Base-by-base conservation (phyloP, 2,329 filamentous ascomycete species). In the Hortaea sp. region DNA sequence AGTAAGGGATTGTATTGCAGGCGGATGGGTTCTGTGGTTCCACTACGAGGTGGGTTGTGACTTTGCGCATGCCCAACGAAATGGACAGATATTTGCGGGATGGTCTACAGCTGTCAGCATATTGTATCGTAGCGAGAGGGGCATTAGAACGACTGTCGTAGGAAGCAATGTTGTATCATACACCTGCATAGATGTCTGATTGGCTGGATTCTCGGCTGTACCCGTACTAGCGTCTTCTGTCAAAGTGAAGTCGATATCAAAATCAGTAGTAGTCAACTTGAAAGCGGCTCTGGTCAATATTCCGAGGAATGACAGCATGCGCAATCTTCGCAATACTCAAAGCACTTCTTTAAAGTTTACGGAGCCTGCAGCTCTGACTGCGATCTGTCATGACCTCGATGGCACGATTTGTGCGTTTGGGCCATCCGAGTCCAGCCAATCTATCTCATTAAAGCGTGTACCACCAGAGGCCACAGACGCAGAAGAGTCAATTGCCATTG, bases 391-490 rank as follows among this genome's bases (percentile, higher is more conserved):
- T 90, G 88, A 97, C 69, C 76, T 81, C 50, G 81, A 78, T 53
- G 84, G 92, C 65, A 68, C 92, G 44, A 75, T 98, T 57, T 89
- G 84, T 69, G 82, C 87, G 44, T 84, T 90, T 72, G 90, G 92
- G 6, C 92, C 90, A 52, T 82, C 81, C 3, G 71, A 78, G 20
- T 71, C 76, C 56, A 80, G 79, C 63, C 73, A 82, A 47, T 72
- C 81, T 44, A 85, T 98, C 57, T 83, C 90, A 65, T 74, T 97
- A 49, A 77, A 75, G 57, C 71, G 78, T 51, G 60, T 74, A 34
- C 62, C 69, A 35, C 65, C 67, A 44, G 62, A 69, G 50, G 65
- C 64, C 41, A 57, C 58, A 44, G 61, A 63, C 41, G 65, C 65
- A 35, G 67, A 69, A 41, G 65, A 70, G 35, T 65, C 71, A 31